Base-by-base conservation (phyloP, 345 rosid genomes). In the Capsella bursapastoris region DNA sequence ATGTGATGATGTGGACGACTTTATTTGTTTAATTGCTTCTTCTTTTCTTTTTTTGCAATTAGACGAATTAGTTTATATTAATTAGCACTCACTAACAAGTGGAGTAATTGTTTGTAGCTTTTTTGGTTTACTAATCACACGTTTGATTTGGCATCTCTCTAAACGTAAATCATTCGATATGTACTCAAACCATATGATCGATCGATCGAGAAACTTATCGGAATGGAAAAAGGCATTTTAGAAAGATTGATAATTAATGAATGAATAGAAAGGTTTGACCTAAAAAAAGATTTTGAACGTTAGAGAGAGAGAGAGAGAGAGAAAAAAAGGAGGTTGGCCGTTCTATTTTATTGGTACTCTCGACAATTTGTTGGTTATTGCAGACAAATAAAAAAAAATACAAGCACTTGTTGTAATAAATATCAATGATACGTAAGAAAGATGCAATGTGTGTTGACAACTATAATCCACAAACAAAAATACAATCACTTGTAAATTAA, bases 331-430 rank as follows among this genome's bases (percentile, higher is more conserved):
- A 60, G 57, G 57, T 68, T 68, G 79, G 74, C 73, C 60, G 32
- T 75, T 75, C 8, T 57, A 66, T 15, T 38, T 66, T 48, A 47
- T 65, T 9, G 72, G 52, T 57, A 74, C 25, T 6, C 43, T 66
- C 28, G 72, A 66, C 78, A 66, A 66, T 57, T 57, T 74, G 45
- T 66, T 74, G 61, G 68, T 67, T 59, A 50, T 15, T 67, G 67
- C 56, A 59, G 1, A 67, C 14, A 67, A 40, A 67, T 47, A 59
- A 67, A 75, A 29, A 12, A 0, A 8, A 8, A 8, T 8, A 12
- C 72, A 74, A 57, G 57, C 66, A 57, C 59, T 57, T 6, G 25
- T 35, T 22, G 25, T 22, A 22, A 22, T 22, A 22, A n/a, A 57
- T 2, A 7, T 35, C 66, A 29, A 40, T 34, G 3, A 49, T 74